These are phyloP conservation scores for Choiromyces venosus DNA, from an alignment of 495 filamentous ascomycete genomes.

Conservation along the genomic window DNA sequence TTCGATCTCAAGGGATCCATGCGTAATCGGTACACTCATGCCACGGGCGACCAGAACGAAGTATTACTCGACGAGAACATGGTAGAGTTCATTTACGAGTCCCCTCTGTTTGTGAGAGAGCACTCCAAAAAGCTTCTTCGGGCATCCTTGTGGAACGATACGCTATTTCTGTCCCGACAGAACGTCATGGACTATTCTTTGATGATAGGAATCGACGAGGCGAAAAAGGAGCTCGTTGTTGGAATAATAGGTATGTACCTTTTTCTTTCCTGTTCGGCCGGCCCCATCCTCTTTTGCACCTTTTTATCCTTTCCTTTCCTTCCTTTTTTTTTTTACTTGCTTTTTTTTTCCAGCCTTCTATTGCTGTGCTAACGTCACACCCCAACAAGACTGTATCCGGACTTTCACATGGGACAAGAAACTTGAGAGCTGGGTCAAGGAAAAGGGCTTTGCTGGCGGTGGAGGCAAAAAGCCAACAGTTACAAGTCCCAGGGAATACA, in stretches of 20 bases:
- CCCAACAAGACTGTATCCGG: conserved; percentile 72
- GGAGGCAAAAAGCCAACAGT: conserved; percentile 84
- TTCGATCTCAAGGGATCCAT: conserved; percentile 98
- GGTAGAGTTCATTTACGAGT: conserved; percentile 98
- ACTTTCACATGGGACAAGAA: conserved; percentile 99
- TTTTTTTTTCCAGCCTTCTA: neutral
- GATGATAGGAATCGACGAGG: conserved; percentile 96
- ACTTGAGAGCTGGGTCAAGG: conserved; percentile 97
- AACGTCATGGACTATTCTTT: conserved; percentile 99
- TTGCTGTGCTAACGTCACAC: neutral
- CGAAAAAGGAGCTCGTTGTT: conserved; percentile 80
- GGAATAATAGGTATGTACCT: conserved; percentile 65
- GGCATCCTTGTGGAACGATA: conserved; percentile 88
- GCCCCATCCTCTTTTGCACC: neutral
- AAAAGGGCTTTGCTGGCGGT: conserved; percentile 77
- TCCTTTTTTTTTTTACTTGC: neutral
- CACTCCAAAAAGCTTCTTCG: conserved; percentile 68
- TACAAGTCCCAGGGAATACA: conserved; percentile 95
- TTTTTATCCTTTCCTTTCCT: neutral
- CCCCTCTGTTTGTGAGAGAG: conserved; percentile 86
- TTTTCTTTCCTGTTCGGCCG: neutral
- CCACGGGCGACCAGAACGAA: conserved; percentile 90
- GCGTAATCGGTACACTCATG: conserved; percentile 93
- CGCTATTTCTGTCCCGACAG: conserved; percentile 80
- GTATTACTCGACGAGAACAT: conserved; percentile 98